Evolutionary conservation across 345 rosid species (phyloP), one percentile per base, ranked within the genome.

Genomic region (Eucalyptus sideroxylon): DNA sequence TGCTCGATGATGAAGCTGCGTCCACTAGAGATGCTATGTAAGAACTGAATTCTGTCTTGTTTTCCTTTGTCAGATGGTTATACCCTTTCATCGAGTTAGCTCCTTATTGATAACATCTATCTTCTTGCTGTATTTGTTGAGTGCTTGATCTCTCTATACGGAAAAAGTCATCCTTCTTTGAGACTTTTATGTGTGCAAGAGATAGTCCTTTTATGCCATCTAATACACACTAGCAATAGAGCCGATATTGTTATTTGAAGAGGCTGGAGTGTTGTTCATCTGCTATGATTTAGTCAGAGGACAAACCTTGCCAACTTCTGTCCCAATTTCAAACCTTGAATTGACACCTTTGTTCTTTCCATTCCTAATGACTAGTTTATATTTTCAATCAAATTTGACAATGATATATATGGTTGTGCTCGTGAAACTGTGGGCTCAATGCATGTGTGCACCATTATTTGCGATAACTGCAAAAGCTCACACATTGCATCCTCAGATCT

Each of bases 21-120:
- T 96, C 99, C 86, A 95, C 98, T 40, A 95, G 99, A 91, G 99
- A 98, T 95, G 99, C 99, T 88, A 97, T 98, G 99, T 98, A 92
- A 95, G 98, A 91, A 90, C 89, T 88, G 27, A 8, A 16, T 45
- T 87, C 85, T 83, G 51, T 87, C 40, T 21, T 87, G 5, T 77
- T 87, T 86, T 47, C 13, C 47, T 89, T 44, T 47, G 30, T 53
- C 88, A 31, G 30, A 51, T 40, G 11, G 50, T 47, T 55, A 21
- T 51, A 50, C 27, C 62, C 77, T 56, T 77, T 77, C 47, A 40
- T 77, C 4, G 24, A 77, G 85, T 77, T 40, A 37, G 9, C 45
- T 26, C 47, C 85, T 77, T 40, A 77, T 77, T 21, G 47, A 77
- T 77, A 40, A 21, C 47, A 40, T 77, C 85, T 77, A 26, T 77